A percentile compares a stretch with the other conserved stretches of the same genome.
Conservation (phyloP, 1,139 yeast species). For the Arxiozyma bovina region DNA sequence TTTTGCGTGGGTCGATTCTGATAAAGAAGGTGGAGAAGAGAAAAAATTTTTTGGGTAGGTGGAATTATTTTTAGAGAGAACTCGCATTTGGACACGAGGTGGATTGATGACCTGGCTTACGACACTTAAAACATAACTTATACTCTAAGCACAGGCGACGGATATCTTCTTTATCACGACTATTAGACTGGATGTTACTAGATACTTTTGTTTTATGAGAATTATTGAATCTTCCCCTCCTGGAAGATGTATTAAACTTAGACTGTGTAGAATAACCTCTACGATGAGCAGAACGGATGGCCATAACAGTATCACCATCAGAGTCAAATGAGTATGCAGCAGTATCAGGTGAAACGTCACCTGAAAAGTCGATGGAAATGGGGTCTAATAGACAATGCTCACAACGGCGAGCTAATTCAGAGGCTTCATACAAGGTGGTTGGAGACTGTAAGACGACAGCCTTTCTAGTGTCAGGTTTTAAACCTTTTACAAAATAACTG, state of each 20-base stretch:
- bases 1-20: too few relatives aligned
- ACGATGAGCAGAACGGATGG: neutral
- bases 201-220: too few relatives aligned
- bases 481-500: neutral
- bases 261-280: neutral
- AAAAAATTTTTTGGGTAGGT: too few relatives aligned
- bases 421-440: neutral
- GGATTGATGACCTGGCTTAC: neutral
- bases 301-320: neutral
- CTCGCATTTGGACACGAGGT: neutral
- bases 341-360: neutral
- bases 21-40: too few relatives aligned
- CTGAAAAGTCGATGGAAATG: neutral
- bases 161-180: neutral
- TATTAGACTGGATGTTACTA: neutral
- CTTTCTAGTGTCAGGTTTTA: neutral
- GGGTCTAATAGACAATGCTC: neutral
- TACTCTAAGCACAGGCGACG: neutral
- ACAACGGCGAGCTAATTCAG: neutral
- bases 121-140: neutral
- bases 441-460: neutral
- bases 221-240: neutral
- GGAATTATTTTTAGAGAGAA: neutral
- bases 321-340: neutral
- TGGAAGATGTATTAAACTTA: neutral